Evolutionary conservation across 352 stramenopile species (phyloP).

Genomic region (Globisporangium takayamanum): DNA sequence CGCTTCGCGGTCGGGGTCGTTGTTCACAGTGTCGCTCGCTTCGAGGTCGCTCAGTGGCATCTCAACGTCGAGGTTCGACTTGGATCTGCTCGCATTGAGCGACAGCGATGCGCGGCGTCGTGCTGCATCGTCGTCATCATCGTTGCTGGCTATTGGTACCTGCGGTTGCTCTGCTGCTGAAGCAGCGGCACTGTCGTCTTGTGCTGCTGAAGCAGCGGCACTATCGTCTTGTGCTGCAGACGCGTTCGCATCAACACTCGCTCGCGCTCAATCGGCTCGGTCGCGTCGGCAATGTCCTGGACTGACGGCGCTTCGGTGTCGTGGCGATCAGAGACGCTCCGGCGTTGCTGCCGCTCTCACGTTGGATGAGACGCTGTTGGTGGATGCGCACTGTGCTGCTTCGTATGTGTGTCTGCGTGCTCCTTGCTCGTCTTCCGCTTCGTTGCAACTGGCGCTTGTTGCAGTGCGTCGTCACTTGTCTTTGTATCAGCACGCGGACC

Average conservation of each 20-base stretch:
- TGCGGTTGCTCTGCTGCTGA: background rate
- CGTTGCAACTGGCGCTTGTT: too few relatives aligned
- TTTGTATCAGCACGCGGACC: slow-evolving; percentile 4
- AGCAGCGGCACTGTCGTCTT: background rate
- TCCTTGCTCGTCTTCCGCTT: too few relatives aligned
- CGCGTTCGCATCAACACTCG: too few relatives aligned
- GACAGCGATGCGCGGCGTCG: background rate
- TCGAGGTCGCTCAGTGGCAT: background rate
- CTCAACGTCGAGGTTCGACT: slow-evolving; percentile 7
- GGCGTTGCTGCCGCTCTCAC: too few relatives aligned
- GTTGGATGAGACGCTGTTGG: too few relatives aligned
- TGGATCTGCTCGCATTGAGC: slow-evolving; percentile 1
- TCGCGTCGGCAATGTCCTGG: too few relatives aligned
- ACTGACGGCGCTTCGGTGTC: too few relatives aligned
- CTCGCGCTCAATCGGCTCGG: too few relatives aligned
- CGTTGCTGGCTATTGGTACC: background rate
- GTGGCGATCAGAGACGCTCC: too few relatives aligned
- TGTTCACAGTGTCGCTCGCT: slow-evolving; percentile 14
- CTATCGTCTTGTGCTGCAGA: too few relatives aligned
- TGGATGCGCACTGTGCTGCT: too few relatives aligned
- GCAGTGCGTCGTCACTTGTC: background rate
- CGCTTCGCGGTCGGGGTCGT: slow-evolving; percentile 19
- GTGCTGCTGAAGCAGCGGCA: background rate
- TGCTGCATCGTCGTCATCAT: background rate
- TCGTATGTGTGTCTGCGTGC: too few relatives aligned